Percentiles rank a stretch among this genome's conserved stretches.
Evolutionary conservation across 2,329 filamentous ascomycete species (phyloP).

Genomic region (Fusarium sp.): DNA sequence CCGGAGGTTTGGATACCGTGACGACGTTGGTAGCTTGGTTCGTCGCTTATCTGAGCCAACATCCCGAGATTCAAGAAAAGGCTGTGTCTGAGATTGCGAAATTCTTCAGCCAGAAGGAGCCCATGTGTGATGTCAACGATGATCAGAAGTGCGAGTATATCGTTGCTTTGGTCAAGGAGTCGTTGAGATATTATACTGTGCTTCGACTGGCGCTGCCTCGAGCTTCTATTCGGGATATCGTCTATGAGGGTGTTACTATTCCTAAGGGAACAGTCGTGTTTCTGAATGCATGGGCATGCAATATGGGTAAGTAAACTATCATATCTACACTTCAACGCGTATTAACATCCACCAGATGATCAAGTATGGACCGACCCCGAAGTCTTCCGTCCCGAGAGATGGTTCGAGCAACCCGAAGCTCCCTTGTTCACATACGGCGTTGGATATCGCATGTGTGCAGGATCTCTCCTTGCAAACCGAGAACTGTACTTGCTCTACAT

Average conservation of each 20-base stretch:
- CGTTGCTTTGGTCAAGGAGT: constrained; percentile 73
- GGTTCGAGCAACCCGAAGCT: constrained; percentile 69
- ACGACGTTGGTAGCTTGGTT: constrained; percentile 76
- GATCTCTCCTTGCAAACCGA: constrained; percentile 67
- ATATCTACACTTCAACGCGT: too few relatives aligned
- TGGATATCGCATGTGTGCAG: constrained; percentile 77
- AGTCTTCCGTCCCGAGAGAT: constrained; percentile 70
- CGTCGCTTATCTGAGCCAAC: constrained; percentile 69
- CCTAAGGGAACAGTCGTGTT: constrained; percentile 74
- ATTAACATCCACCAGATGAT: constrained; percentile 18
- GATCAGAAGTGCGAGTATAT: constrained; percentile 75
- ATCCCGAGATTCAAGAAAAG: constrained; percentile 73
- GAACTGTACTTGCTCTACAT: constrained; percentile 75
- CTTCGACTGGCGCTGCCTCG: constrained; percentile 73
- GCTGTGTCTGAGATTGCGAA: constrained; percentile 69
- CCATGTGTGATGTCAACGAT: constrained; percentile 71
- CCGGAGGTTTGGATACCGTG: constrained; percentile 75
- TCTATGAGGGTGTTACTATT: constrained; percentile 69
- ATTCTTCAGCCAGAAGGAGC: constrained; percentile 64
- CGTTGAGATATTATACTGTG: constrained; percentile 73
- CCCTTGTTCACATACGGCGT: constrained; percentile 75
- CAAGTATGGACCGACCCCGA: constrained; percentile 62
- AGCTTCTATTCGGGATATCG: constrained; percentile 70
- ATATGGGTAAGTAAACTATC: constrained; percentile 66
- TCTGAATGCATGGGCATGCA: constrained; percentile 77